Base-by-base conservation (phyloP, 352 stramenopile species). In the Phytophthora pini region DNA sequence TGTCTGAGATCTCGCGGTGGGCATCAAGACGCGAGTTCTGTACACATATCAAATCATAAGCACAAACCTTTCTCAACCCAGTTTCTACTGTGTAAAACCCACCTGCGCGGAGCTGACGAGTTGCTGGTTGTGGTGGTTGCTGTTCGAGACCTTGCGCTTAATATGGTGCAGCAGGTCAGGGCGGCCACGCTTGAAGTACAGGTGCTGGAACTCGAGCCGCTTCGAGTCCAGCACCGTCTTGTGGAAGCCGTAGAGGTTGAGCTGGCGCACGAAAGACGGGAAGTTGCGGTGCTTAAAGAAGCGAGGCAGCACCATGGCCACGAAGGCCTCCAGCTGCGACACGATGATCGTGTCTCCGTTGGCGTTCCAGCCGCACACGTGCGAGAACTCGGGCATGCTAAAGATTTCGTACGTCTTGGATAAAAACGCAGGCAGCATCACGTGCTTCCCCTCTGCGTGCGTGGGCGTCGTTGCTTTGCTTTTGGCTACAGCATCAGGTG, bases 341-440 rank as follows among this genome's bases (percentile, higher is more conserved):
- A 98, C 95, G 34, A 98, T 95, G 65, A 98, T 97, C 44, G 89
- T 97, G 65, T 97, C 89, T 22, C 94, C 94, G 41, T 81, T 92
- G 17, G 76, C 68, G 47, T 97, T 97, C 93, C 93, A 98, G 40
- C 90, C 86, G 65, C 94, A 98, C 22, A 97, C 76, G 46, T 87
- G 77, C 31, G 76, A 56, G 65, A 95, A 97, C 58, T 90, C 79
- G 43, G 72, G 63, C 72, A 92, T 92, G 49, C 89, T 92, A 62
- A 98, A 97, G 61, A 98, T 98, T 70, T 98, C 89, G 69, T 88
- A 98, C 17, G 92, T 97, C 79, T 98, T 98, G 57, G 79, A 95
- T 53, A 98, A 60, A 60, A 98, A 98, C 20, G 86, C 89, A 54
- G 90, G 90, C 52, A 94, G 72, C 77, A 94, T 93, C 72, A 85